Evolutionary conservation across 2,329 filamentous ascomycete genomes (phyloP).

Genomic region (Phaeosphaeriaceae sp.): DNA sequence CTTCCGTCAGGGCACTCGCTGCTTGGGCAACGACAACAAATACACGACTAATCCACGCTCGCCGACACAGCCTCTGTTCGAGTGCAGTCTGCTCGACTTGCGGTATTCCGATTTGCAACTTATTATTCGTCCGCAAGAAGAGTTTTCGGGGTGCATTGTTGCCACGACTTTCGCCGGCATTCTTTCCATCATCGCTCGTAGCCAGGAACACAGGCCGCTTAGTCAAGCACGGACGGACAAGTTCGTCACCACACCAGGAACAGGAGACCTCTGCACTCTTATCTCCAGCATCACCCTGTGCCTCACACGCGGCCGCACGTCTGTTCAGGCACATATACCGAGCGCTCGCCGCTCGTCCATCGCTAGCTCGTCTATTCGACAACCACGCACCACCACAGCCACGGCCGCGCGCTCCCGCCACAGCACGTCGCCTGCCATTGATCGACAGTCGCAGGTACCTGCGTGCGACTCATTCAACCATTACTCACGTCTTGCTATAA

Average conservation of each 20-base stretch:
- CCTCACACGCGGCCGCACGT: neutral
- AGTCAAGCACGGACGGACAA: constrained; percentile 21
- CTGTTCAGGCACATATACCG: neutral
- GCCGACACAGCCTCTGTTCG: constrained; percentile 18
- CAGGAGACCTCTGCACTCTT: constrained; percentile 8
- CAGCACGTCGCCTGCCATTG: constrained; percentile 14
- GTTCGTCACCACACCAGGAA: constrained; percentile 21
- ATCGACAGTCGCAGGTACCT: constrained; percentile 15
- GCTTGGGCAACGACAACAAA: constrained; percentile 16
- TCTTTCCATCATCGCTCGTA: constrained; percentile 12
- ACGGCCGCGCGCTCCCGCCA: constrained; percentile 32
- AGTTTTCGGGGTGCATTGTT: constrained; percentile 4
- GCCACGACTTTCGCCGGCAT: constrained; percentile 29
- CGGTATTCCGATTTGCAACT: neutral
- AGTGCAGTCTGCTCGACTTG: neutral
- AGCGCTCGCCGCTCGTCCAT: neutral
- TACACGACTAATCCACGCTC: neutral
- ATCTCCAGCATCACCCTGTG: neutral
- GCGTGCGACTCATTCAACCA: constrained; percentile 15
- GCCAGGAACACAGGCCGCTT: constrained; percentile 18
- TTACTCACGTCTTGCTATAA: constrained; percentile 16
- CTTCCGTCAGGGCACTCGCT: constrained; percentile 14
- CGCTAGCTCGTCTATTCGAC: neutral
- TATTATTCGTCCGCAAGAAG: neutral
- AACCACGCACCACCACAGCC: constrained; percentile 10